Conservation (phyloP, 352 stramenopile species). For the Pythium grandisporangium region DNA sequence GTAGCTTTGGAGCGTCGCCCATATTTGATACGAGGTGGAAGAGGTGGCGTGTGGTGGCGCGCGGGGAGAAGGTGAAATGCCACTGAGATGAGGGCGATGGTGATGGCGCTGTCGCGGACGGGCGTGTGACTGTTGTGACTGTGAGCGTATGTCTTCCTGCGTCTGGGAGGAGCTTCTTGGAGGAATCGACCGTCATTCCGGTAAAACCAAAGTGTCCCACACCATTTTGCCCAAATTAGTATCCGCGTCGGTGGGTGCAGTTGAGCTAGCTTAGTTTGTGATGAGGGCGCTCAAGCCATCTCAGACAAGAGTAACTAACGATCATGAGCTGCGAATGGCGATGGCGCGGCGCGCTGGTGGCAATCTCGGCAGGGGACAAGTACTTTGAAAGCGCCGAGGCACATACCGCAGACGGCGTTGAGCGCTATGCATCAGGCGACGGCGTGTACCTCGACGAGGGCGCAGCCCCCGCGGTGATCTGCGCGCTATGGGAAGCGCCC, state of each 20-base stretch:
- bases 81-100: background rate
- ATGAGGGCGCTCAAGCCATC: too few relatives aligned
- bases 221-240: too few relatives aligned
- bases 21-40: conserved; percentile 23
- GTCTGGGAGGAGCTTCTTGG: background rate
- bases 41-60: conserved; percentile 3
- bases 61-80: too few relatives aligned
- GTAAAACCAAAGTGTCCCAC: conserved; percentile 7
- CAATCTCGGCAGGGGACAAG: conserved; percentile 10
- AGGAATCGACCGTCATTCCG: conserved; percentile 15
- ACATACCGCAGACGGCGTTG: background rate
- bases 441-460: conserved; percentile 8
- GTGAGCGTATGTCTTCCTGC: too few relatives aligned
- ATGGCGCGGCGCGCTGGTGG: conserved; percentile 11
- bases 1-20: conserved; percentile 76
- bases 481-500: conserved; percentile 12
- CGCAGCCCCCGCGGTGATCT: conserved; percentile 5
- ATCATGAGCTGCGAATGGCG: conserved; percentile 7
- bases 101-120: background rate
- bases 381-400: conserved; percentile 8
- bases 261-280: too few relatives aligned
- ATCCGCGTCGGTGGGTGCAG: too few relatives aligned
- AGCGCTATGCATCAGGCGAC: conserved; percentile 1
- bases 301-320: background rate
- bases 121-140: background rate